These are phyloP conservation scores for Corniculantispora saksenae DNA, from an alignment of 2,329 filamentous ascomycete genomes.

Conservation along the genomic window DNA sequence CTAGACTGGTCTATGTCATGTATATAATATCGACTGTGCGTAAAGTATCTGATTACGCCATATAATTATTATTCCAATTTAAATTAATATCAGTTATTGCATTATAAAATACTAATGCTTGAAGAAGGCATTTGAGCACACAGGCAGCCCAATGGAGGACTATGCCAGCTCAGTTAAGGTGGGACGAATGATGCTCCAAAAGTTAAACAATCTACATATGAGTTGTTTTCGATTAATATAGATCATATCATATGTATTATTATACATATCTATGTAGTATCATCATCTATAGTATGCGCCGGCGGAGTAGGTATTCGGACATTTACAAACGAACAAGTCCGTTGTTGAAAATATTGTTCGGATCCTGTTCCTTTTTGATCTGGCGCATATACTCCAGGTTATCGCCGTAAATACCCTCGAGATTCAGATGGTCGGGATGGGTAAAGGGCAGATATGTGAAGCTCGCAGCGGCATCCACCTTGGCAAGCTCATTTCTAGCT, in stretches of 20 bases:
- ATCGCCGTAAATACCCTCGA: constrained; percentile 32
- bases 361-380: constrained; percentile 35
- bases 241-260: too few relatives aligned
- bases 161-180: too few relatives aligned
- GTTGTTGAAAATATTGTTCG: constrained; percentile 36
- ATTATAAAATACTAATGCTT: too few relatives aligned
- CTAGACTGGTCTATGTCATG: constrained; percentile 2
- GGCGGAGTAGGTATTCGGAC: too few relatives aligned
- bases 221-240: too few relatives aligned
- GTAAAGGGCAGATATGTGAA: constrained; percentile 36
- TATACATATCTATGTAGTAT: too few relatives aligned
- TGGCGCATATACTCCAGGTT: constrained; percentile 29
- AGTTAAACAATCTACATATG: too few relatives aligned
- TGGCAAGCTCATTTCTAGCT: constrained; percentile 25
- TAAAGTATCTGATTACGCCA: not conserved
- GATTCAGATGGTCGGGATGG: constrained; percentile 27
- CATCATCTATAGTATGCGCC: too few relatives aligned
- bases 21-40: not conserved
- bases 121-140: too few relatives aligned
- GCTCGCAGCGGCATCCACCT: constrained; percentile 29
- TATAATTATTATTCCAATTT: not conserved
- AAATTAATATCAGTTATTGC: not conserved
- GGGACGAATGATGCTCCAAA: too few relatives aligned
- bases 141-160: too few relatives aligned
- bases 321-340: constrained; percentile 4